phyloP scores from a whole-genome alignment of 768 basidiomycete species.

The Lentinula aciculospora region DNA sequence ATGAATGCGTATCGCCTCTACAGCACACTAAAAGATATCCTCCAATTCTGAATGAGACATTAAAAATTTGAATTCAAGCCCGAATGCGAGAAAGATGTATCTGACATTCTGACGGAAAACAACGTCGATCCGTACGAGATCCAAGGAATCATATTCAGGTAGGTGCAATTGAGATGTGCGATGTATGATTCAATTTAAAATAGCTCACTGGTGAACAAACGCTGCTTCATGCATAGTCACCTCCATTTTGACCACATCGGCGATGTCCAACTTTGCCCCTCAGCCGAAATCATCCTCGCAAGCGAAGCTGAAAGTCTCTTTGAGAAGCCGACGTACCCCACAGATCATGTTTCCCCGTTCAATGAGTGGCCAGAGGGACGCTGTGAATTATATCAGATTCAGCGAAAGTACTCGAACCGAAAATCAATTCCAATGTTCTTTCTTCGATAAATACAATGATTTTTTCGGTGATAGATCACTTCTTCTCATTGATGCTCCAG shows the following conservation, averaged over 20 bases:
- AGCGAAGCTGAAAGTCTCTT: background rate
- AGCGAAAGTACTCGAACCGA: background rate
- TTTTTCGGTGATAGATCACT: conserved; percentile 9
- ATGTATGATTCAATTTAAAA: too few relatives aligned
- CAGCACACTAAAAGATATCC: conserved; percentile 1
- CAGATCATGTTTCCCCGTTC: background rate
- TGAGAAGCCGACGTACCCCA: background rate
- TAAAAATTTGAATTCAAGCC: conserved; percentile 1
- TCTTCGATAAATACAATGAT: background rate
- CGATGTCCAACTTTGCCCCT: background rate
- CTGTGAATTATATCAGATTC: background rate
- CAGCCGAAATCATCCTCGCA: conserved; percentile 1
- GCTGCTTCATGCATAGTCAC: background rate
- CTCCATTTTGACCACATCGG: conserved; percentile 7
- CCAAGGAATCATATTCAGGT: conserved; percentile 3
- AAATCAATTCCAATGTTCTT: background rate
- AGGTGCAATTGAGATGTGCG: too few relatives aligned
- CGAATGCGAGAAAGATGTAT: background rate
- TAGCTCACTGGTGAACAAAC: too few relatives aligned
- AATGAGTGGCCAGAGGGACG: background rate
- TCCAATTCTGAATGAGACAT: background rate
- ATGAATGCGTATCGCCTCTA: background rate
- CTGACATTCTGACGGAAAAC: background rate
- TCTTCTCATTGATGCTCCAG: conserved; percentile 10
- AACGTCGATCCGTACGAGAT: background rate